Base-by-base conservation (phyloP, 2,329 filamentous ascomycete genomes). In the Cytospora piceae region DNA sequence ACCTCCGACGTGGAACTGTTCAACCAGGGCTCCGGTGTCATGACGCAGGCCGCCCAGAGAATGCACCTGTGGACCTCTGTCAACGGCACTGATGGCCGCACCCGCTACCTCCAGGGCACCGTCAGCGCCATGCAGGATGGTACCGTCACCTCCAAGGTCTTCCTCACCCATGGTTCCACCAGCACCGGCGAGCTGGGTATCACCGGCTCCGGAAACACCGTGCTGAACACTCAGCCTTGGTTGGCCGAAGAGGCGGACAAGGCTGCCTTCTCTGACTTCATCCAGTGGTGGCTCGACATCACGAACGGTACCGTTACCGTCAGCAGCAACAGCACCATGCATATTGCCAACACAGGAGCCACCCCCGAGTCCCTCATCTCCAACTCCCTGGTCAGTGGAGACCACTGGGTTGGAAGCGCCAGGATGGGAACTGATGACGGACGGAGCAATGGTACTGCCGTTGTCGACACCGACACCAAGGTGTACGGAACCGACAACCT, bases 401-500 rank as follows among this genome's bases (percentile, higher is more conserved):
- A 67, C 58, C 65, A 67, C 62, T 67, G 62, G 42, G 58, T 67
- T 39, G 81, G 85, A 57, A 87, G 84, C 2, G 78, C 79, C 58
- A 88, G 87, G 72, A 78, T 87, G 68, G 85, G 85, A 32, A 75
- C 76, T 1, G 81, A 85, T 69, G 81, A 83, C 62, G 83, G 83
- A 20, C 80, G 82, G 11, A 67, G 72, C 64, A 76, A 77, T 59
- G 83, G 85, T 17, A 80, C 77, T 9, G 76, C 82, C 4, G 85
- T 88, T 6, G 85, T 87, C 1, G 85, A 87, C 72, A 72, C 79
- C 17, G 79, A 87, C 74, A 82, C 84, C 51, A 82, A 81, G 71
- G 83, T 87, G 6, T 87, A 83, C 69, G 85, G 85, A 56, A 88
- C 83, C 0, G 82, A 87, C 70, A 88, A 88, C 74, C 77, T 88